Evolutionary conservation across 2,329 filamentous ascomycete genomes (phyloP), one percentile per base, ranked within the genome.

Genomic region (Hypoxylon sp.): DNA sequence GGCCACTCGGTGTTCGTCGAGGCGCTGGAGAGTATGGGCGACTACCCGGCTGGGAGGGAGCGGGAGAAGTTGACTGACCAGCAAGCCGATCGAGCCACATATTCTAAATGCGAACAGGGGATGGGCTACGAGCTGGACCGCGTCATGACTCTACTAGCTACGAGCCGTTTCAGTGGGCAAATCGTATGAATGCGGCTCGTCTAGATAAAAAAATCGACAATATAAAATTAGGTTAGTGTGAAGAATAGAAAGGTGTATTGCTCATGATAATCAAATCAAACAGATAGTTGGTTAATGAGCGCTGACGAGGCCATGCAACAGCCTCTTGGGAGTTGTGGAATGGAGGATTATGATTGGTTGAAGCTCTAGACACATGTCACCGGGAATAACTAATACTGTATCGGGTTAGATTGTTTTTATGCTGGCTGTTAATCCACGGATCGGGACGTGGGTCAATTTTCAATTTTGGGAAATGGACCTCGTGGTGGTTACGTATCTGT

Each of bases 21-120:
- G 89, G 87, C 29, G 90, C 86, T 52, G 93, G 92, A 70, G 93
- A 94, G 77, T 89, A 92, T 54, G 91, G 84, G 78, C 93, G 89
- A 78, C 87, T 90, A 66, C 86, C 85, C 67, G 89, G 83, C 76
- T 89, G 84, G 61, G 76, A 77, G 67, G 81, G 63, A 29, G 76
- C 72, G n/a, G 89, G 87, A 65, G 89, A 88, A 70, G 87, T 89
- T 63, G 90, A 87, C 80, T 92, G 90, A 75, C 87, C 90, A 71
- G 92, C 91, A 72, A 97, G 89, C 79, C 94, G 91, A 83, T 97
- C 94, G 78, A 97, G 89, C 94, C 94, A 97, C 93, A 97, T 97
- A 75, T 81, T 66, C 63, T 63, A 63, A 22, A 70, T 65, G 62
- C 44, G 65, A 67, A 61, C 29, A 68, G 65, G 68, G 71, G 70